Evolutionary conservation across 371 early-diverging fungal species (phyloP).

Genomic region (Mortierella sp.): DNA sequence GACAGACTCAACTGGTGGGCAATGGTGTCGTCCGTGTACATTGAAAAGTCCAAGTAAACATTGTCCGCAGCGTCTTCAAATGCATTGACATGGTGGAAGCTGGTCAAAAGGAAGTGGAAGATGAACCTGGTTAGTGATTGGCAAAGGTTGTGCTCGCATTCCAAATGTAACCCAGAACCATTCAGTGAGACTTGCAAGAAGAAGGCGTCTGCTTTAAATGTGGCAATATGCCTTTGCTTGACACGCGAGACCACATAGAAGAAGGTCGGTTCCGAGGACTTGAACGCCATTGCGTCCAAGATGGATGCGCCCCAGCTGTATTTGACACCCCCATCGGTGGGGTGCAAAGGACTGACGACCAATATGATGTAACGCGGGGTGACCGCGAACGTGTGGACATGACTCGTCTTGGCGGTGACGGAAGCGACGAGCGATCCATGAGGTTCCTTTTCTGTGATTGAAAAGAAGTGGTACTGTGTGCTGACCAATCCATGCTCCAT

Average conservation of each 20-base stretch:
- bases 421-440: slow-evolving; percentile 74
- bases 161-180: too few species aligned
- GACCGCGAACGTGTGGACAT: slow-evolving; percentile 78
- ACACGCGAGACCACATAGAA: slow-evolving; percentile 79
- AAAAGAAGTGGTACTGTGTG: slow-evolving; percentile 74
- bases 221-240: slow-evolving; percentile 71
- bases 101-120: slow-evolving; percentile 33
- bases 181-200: slow-evolving; percentile 67
- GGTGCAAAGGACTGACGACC: slow-evolving; percentile 52
- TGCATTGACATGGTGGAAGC: slow-evolving; percentile 80
- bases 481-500: slow-evolving; percentile 76
- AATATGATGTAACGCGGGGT: slow-evolving; percentile 78
- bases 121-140: neutral
- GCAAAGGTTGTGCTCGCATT: too few species aligned
- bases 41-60: slow-evolving; percentile 71
- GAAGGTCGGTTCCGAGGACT: slow-evolving; percentile 64
- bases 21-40: slow-evolving; percentile 71
- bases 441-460: slow-evolving; percentile 67
- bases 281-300: slow-evolving; percentile 73
- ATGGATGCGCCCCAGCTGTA: slow-evolving; percentile 78
- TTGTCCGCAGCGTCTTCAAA: slow-evolving; percentile 75
- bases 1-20: slow-evolving; percentile 67
- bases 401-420: slow-evolving; percentile 70
- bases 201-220: slow-evolving; percentile 69
- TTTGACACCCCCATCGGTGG: slow-evolving; percentile 66